Evolutionary conservation across 768 basidiomycete species (phyloP), one percentile per base, ranked within the genome.

Genomic region (Boletus reticuloceps): DNA sequence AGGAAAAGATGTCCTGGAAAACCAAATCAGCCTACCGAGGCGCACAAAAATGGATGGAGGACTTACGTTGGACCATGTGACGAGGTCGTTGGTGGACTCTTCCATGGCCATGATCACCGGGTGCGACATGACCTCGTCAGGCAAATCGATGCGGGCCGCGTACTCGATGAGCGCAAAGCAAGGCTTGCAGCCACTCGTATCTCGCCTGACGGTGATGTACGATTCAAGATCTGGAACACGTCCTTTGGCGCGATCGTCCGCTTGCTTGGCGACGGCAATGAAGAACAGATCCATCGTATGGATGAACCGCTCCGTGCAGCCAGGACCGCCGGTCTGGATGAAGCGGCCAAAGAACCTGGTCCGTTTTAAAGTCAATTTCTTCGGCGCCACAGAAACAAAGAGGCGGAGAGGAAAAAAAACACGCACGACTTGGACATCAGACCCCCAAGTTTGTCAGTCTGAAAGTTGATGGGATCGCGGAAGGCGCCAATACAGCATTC

Each of bases 1-100:
- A 90, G 1, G 86, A 89, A 65, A 86, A 85, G 36, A 89, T 84
- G 58, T 89, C 88, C 87, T 88, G 3, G 5, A 16, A 9, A 9
- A 48, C 12, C 14, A 3, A 31, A 50, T 69, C 20, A 59, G 41
- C 20, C 10, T 19, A 29, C 13, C 29, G 42, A 27, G 4, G 6
- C 8, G 3, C 5, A 32, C 5, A n/a, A n/a, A 17, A 29, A 8
- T 0, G 3, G 6, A 67, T 47, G 52, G 14, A 39, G 4, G 47
- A 41, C 58, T 56, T 55, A 73, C 78, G 50, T 79, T 79, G 27
- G 74, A 77, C 74, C 78, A 80, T 11, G 75, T 76, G 39, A 84
- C 74, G 49, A 82, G 68, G 50, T 85, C 82, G 51, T 80, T 80
- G 6, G 80, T 76, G 38, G 74, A 66, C 47, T 80, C 72, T 20